Percentiles rank a stretch among this genome's conserved stretches.
Conservation (phyloP, 139 green algal genomes). For the Volvox africanus region DNA sequence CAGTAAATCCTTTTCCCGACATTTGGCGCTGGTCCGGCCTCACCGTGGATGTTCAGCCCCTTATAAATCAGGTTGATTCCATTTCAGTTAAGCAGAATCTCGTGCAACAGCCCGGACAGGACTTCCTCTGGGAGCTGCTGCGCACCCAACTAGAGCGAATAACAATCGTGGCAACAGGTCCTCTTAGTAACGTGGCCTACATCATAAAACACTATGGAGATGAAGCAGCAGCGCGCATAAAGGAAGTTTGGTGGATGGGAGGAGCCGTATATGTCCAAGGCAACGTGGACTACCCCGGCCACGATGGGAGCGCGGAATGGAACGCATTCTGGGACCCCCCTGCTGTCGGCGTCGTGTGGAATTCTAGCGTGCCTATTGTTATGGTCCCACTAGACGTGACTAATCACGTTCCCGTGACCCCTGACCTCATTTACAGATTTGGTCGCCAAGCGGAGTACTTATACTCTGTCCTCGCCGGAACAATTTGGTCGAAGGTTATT, state of each 20-base stretch:
- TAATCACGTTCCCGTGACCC: conserved; percentile 37
- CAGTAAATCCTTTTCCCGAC: conserved; percentile 42
- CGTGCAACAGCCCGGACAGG: conserved; percentile 20
- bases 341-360: conserved; percentile 38
- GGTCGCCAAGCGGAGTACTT: conserved; percentile 30
- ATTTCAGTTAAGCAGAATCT: background rate
- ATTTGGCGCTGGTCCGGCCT: conserved; percentile 19
- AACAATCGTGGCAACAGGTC: conserved; percentile 39
- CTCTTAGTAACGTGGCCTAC: conserved; percentile 45
- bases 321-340: conserved; percentile 53
- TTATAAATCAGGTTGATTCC: conserved; percentile 36
- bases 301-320: conserved; percentile 55
- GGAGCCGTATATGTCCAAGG: conserved; percentile 29
- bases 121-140: conserved; percentile 43
- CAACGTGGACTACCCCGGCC: conserved; percentile 31
- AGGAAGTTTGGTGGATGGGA: conserved; percentile 52
- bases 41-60: conserved; percentile 38
- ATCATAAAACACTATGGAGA: conserved; percentile 26
- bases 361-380: conserved; percentile 21
- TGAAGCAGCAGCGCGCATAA: background rate
- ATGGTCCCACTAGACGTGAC: conserved; percentile 53
- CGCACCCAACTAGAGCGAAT: conserved; percentile 5
- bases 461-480: conserved; percentile 44
- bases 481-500: conserved; percentile 32
- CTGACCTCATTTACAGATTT: conserved; percentile 24